Conservation (phyloP, 495 filamentous ascomycete genomes). For the Corynascus novoguineensis region DNA sequence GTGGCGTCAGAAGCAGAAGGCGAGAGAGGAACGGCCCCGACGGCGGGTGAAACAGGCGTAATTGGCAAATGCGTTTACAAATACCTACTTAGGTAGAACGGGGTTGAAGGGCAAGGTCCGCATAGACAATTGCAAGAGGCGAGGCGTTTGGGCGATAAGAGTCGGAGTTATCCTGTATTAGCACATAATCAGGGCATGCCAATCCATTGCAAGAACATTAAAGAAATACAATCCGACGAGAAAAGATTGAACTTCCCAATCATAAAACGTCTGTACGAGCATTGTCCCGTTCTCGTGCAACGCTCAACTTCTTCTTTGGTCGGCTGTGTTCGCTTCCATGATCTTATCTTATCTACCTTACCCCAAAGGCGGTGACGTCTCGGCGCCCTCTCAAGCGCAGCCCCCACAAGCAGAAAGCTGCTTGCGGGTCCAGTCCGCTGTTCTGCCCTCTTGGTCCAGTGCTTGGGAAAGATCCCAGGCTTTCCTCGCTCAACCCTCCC, state of each 20-base stretch:
- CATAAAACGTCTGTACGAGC: too few relatives aligned
- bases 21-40: conserved; percentile 37
- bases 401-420: conserved; percentile 15
- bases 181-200: not conserved
- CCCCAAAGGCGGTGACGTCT: conserved; percentile 29
- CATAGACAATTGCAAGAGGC: not conserved
- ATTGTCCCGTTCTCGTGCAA: too few relatives aligned
- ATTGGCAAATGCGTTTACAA: not conserved
- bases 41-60: conserved; percentile 26
- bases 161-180: not conserved
- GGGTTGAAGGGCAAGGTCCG: not conserved
- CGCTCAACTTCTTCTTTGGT: too few relatives aligned
- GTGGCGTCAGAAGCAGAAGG: conserved; percentile 54
- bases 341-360: conserved; percentile 30
- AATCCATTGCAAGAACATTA: too few relatives aligned
- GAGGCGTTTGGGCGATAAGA: conserved; percentile 4
- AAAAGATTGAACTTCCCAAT: too few relatives aligned
- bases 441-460: not conserved
- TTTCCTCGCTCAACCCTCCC: conserved; percentile 10
- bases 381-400: conserved; percentile 8
- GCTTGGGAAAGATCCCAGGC: not conserved
- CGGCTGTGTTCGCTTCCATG: too few relatives aligned
- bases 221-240: too few relatives aligned
- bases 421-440: not conserved
- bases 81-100: not conserved